Percentiles rank a stretch among this genome's conserved stretches.
phyloP scores from a whole-genome alignment of 2,329 filamentous ascomycete genomes.

The Fusarium goolgardi region DNA sequence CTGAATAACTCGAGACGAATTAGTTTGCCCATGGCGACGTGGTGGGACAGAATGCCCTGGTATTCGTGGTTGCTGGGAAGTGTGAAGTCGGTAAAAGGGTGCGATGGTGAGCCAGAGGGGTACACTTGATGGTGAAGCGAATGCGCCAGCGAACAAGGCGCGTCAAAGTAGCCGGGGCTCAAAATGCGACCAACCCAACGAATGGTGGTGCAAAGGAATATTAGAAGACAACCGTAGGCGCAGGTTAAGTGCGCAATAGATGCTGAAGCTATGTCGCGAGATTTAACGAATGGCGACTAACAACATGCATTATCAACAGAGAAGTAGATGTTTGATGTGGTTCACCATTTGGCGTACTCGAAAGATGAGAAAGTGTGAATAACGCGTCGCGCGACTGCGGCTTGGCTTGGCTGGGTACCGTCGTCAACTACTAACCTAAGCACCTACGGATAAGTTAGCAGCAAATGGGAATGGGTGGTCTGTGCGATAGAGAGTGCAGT shows the following conservation, averaged over 20 bases:
- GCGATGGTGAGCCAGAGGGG: constrained; percentile 31
- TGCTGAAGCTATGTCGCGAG: constrained; percentile 18
- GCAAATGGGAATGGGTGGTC: constrained; percentile 8
- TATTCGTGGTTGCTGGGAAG: constrained; percentile 11
- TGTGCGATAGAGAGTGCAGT: constrained; percentile 9
- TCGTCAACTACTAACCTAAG: background rate
- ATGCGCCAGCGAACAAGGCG: constrained; percentile 37
- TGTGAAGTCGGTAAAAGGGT: constrained; percentile 14
- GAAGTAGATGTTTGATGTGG: constrained; percentile 7
- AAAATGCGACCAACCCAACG: constrained; percentile 32
- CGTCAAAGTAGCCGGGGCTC: constrained; percentile 40
- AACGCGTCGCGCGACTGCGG: constrained; percentile 45
- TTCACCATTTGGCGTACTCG: constrained; percentile 27
- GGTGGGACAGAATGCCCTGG: constrained; percentile 31
- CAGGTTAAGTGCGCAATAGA: constrained; percentile 7
- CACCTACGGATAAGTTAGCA: constrained; percentile 4
- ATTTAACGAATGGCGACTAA: constrained; percentile 9
- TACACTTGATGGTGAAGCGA: constrained; percentile 35
- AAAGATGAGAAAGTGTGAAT: constrained; percentile 34
- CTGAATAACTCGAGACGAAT: constrained; percentile 94
- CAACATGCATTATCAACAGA: constrained; percentile 26
- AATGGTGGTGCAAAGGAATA: constrained; percentile 37
- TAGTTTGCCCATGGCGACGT: constrained; percentile 87
- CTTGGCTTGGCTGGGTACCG: constrained; percentile 13
- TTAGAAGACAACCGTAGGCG: background rate